These are phyloP conservation scores for Lactifluus volemus DNA, from an alignment of 768 basidiomycete genomes.

Conservation along the genomic window DNA sequence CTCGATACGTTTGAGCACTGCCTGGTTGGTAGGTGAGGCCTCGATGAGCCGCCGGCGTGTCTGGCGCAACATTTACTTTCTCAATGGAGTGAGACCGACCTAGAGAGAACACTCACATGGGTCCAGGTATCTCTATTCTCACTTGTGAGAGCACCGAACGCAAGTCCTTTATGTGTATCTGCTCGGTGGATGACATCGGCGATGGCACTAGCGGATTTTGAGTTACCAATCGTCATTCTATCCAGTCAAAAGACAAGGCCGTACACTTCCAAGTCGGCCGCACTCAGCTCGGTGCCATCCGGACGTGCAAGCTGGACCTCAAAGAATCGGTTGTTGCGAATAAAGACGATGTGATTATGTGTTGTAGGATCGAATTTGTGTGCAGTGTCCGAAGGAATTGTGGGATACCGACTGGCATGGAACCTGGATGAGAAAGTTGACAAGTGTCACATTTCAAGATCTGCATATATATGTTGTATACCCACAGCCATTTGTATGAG, in stretches of 20 bases:
- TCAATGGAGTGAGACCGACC: slow-evolving; percentile 9
- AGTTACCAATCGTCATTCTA: slow-evolving; percentile 19
- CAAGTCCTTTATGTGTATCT: slow-evolving; percentile 34
- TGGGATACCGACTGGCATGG: slow-evolving; percentile 87
- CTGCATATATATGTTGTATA: neutral
- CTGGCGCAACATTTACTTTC: slow-evolving; percentile 24
- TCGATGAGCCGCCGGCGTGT: slow-evolving; percentile 54
- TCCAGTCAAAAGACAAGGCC: neutral
- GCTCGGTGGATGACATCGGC: slow-evolving; percentile 58
- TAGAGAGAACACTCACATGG: slow-evolving; percentile 39
- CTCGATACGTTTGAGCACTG: slow-evolving; percentile 71
- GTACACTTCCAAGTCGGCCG: slow-evolving; percentile 75
- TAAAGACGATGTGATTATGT: slow-evolving; percentile 84
- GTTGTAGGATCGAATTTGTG: slow-evolving; percentile 63
- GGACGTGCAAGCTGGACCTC: slow-evolving; percentile 61
- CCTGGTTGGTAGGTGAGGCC: slow-evolving; percentile 55
- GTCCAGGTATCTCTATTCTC: slow-evolving; percentile 91
- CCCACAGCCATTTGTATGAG: slow-evolving; percentile 91
- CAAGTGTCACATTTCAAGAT: neutral
- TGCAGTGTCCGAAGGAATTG: slow-evolving; percentile 74
- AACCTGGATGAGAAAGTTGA: slow-evolving; percentile 41
- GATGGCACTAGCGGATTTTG: slow-evolving; percentile 39
- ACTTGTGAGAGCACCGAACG: slow-evolving; percentile 74
- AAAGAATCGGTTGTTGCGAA: slow-evolving; percentile 90
- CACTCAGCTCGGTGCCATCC: slow-evolving; percentile 62